These are phyloP conservation scores for Cymbidium sinense DNA, from an alignment of 106 monocot species.

Conservation along the genomic window DNA sequence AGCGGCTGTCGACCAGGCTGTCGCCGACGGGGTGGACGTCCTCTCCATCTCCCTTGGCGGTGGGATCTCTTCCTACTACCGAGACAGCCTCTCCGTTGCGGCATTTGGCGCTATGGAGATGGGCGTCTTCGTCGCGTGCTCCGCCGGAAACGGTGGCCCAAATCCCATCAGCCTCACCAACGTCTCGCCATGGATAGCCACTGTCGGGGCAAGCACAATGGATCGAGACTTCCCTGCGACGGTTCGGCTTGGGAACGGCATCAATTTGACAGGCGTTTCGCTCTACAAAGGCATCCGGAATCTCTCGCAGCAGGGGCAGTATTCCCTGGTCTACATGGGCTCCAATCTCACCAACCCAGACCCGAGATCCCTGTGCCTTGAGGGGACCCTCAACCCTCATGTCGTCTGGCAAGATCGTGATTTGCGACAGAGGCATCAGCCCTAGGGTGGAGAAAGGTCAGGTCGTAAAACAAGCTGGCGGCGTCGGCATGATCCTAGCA, in stretches of 20 bases:
- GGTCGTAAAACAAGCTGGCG: slow-evolving; percentile 81
- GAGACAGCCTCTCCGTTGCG: slow-evolving; percentile 65
- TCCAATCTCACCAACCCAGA: slow-evolving; percentile 39
- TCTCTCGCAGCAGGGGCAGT: slow-evolving; percentile 35
- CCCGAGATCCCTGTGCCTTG: slow-evolving; percentile 65
- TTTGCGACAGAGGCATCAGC: slow-evolving; percentile 82
- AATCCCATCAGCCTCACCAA: slow-evolving; percentile 72
- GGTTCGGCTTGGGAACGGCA: slow-evolving; percentile 45
- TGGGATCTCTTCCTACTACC: slow-evolving; percentile 60
- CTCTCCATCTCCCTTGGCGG: slow-evolving; percentile 93
- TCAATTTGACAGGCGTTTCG: slow-evolving; percentile 54
- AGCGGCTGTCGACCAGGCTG: slow-evolving; percentile 70
- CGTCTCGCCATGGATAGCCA: slow-evolving; percentile 80
- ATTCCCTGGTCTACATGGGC: slow-evolving; percentile 60
- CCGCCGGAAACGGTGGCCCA: slow-evolving; percentile 82
- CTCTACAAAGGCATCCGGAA: slow-evolving; percentile 57
- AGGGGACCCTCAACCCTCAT: slow-evolving; percentile 58
- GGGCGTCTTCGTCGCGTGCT: slow-evolving; percentile 85
- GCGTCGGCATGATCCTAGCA: slow-evolving; percentile 71
- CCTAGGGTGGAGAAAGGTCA: slow-evolving; percentile 80
- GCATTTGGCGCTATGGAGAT: slow-evolving; percentile 78
- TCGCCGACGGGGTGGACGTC: slow-evolving; percentile 80
- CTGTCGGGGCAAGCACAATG: slow-evolving; percentile 80
- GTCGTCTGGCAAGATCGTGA: slow-evolving; percentile 71
- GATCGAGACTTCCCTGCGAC: slow-evolving; percentile 75